Conservation (phyloP, 306 rosid species). For the Senna tora region DNA sequence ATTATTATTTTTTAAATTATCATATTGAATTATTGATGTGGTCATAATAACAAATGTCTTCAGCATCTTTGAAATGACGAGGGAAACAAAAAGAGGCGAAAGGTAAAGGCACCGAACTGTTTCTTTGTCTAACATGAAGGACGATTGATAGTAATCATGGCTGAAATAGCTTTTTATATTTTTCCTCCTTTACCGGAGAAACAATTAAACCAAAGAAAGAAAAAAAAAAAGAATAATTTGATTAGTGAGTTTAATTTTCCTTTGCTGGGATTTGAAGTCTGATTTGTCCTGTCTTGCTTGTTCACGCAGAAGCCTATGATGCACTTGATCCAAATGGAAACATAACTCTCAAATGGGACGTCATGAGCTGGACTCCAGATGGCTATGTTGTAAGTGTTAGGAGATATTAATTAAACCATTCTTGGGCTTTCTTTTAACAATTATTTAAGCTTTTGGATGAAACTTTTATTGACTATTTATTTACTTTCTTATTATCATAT, state of each 20-base stretch:
- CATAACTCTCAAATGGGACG: conserved; percentile 93
- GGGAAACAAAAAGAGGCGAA: background rate
- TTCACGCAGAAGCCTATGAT: conserved; percentile 82
- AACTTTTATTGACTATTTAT: background rate
- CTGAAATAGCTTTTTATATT: background rate
- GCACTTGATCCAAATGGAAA: conserved; percentile 91
- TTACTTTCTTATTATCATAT: conserved; percentile 27
- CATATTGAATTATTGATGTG: conserved; percentile 11
- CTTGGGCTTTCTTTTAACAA: background rate
- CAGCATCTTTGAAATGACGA: conserved; percentile 5
- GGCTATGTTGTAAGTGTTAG: conserved; percentile 84
- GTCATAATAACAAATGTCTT: conserved; percentile 7
- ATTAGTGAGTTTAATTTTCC: too few relatives aligned
- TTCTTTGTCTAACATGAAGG: conserved; percentile 3
- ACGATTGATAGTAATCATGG: conserved; percentile 9
- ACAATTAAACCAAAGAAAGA: background rate
- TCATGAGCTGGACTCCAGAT: conserved; percentile 85
- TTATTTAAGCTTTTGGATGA: background rate
- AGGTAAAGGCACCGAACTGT: background rate
- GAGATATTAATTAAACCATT: background rate
- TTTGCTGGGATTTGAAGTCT: background rate
- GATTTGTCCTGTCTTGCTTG: conserved; percentile 17
- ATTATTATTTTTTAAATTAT: background rate
- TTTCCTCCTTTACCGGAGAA: background rate
- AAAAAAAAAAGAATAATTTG: too few relatives aligned